These are phyloP conservation scores for Nothopassalora personata DNA, from an alignment of 2,329 filamentous ascomycete species.

Conservation along the genomic window DNA sequence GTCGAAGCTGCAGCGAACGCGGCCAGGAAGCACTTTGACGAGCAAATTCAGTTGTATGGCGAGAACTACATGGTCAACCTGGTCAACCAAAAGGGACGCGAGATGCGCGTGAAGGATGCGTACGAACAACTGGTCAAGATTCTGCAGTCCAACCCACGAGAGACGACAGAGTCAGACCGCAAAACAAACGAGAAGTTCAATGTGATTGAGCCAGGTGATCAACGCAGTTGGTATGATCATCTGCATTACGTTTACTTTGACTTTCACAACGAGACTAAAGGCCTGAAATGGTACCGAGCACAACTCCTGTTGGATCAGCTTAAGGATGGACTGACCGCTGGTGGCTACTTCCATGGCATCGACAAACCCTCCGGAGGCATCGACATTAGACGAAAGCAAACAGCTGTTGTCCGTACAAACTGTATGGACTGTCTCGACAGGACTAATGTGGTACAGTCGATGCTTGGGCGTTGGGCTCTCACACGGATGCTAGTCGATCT, in stretches of 20 bases:
- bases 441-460: slow-evolving; percentile 96
- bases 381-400: slow-evolving; percentile 76
- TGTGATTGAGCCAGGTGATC: slow-evolving; percentile 60
- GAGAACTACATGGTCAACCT: slow-evolving; percentile 97
- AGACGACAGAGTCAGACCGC: slow-evolving; percentile 59
- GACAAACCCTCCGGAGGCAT: slow-evolving; percentile 76
- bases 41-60: slow-evolving; percentile 89
- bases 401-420: slow-evolving; percentile 89
- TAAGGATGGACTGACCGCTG: slow-evolving; percentile 66
- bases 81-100: slow-evolving; percentile 92
- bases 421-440: slow-evolving; percentile 99
- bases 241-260: slow-evolving; percentile 98
- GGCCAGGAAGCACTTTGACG: slow-evolving; percentile 80
- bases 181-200: slow-evolving; percentile 73
- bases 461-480: slow-evolving; percentile 84
- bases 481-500: slow-evolving; percentile 83
- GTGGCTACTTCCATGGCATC: slow-evolving; percentile 88
- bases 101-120: slow-evolving; percentile 81
- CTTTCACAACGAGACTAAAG: slow-evolving; percentile 96
- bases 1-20: slow-evolving; percentile 75
- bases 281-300: slow-evolving; percentile 86
- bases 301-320: slow-evolving; percentile 80
- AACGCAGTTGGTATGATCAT: slow-evolving; percentile 65
- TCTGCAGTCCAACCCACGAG: slow-evolving; percentile 63
- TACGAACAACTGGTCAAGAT: slow-evolving; percentile 86